phyloP scores from a whole-genome alignment of 495 filamentous ascomycete genomes.

The Parathielavia hyrcaniae region DNA sequence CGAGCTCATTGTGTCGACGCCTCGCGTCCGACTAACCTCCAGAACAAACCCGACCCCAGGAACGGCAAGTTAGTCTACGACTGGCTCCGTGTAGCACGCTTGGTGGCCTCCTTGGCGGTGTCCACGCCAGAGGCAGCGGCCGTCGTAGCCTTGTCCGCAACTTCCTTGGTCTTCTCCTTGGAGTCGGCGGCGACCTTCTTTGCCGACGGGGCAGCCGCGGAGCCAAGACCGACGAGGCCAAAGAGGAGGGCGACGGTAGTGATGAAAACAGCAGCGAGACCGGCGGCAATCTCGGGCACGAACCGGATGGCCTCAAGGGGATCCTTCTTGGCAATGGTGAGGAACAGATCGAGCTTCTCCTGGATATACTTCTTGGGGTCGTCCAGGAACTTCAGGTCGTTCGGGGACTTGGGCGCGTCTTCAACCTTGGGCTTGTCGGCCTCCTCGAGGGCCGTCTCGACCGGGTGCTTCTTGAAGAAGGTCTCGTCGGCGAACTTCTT shows the following conservation, averaged over 20 bases:
- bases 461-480: constrained; percentile 82
- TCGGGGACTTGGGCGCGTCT: constrained; percentile 56
- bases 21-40: background rate
- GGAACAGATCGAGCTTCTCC: constrained; percentile 87
- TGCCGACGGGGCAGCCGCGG: constrained; percentile 38
- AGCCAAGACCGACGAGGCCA: constrained; percentile 41
- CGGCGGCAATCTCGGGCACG: constrained; percentile 84
- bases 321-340: constrained; percentile 76
- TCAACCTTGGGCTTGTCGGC: constrained; percentile 73
- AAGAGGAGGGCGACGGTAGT: constrained; percentile 64
- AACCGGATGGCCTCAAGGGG: constrained; percentile 86
- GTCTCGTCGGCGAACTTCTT: constrained; percentile 84
- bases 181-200: constrained; percentile 61
- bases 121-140: constrained; percentile 61
- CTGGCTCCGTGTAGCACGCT: constrained; percentile 47
- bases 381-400: constrained; percentile 82
- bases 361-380: constrained; percentile 83
- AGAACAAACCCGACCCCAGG: background rate
- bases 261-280: constrained; percentile 60
- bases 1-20: background rate
- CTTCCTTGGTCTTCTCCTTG: constrained; percentile 63
- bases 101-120: constrained; percentile 54
- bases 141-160: constrained; percentile 75
- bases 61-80: constrained; percentile 22
- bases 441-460: constrained; percentile 79